Percentiles rank a stretch among this genome's conserved stretches.
Conservation (phyloP, 2,329 filamentous ascomycete genomes). For the Aureobasidium sp. region DNA sequence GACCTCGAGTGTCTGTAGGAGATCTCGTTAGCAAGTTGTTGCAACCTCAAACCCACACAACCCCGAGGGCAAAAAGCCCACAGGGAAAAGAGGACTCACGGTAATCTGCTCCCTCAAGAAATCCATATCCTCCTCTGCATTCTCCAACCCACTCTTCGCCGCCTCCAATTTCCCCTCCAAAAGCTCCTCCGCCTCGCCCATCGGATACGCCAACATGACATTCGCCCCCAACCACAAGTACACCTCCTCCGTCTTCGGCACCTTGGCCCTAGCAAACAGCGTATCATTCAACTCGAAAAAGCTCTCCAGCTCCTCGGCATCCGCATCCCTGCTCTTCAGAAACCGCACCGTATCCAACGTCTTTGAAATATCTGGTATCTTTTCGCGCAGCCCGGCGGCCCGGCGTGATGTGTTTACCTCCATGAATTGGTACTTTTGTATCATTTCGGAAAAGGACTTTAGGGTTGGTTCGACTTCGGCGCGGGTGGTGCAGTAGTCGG, state of each 20-base stretch:
- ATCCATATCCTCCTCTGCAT: conserved; percentile 93
- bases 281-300: conserved; percentile 97
- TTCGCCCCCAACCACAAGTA: conserved; percentile 98
- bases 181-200: conserved; percentile 75
- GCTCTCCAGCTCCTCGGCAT: conserved; percentile 67
- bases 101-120: conserved; percentile 96
- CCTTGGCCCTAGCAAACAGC: conserved; percentile 76
- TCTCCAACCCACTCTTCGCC: conserved; percentile 69
- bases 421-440: conserved; percentile 99
- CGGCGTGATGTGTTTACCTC: conserved; percentile 84
- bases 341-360: conserved; percentile 88
- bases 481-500: conserved; percentile 74
- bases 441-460: conserved; percentile 86
- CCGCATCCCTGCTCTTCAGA: conserved; percentile 64
- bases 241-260: conserved; percentile 79
- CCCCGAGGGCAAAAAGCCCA: not conserved
- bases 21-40: not conserved
- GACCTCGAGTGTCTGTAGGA: conserved; percentile 77
- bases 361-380: conserved; percentile 95
- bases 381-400: conserved; percentile 73
- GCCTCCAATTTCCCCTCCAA: conserved; percentile 67
- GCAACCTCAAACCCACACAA: not conserved
- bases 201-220: conserved; percentile 92
- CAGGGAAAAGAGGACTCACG: conserved; percentile 44
- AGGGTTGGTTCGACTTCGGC: conserved; percentile 73